A percentile compares a stretch with the other conserved stretches of the same genome.
Evolutionary conservation across 108 stramenopile genomes (phyloP).

Genomic region (Cyclotella choctawhatcheeana): DNA sequence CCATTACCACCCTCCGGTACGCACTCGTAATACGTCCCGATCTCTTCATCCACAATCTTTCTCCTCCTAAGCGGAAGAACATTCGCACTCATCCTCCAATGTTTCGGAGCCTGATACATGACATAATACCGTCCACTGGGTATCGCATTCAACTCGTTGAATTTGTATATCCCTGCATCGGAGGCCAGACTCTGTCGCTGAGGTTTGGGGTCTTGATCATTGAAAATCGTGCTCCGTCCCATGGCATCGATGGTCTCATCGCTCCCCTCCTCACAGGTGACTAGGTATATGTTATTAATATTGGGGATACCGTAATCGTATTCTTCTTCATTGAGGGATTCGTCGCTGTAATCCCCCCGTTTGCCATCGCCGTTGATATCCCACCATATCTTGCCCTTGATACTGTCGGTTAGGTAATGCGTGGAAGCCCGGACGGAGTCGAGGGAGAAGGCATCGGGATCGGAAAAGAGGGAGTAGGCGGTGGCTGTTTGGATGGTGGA

Average conservation of each 20-base stretch:
- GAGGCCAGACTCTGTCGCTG: not conserved
- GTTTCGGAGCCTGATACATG: constrained; percentile 19
- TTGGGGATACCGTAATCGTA: constrained; percentile 27
- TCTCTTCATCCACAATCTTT: not conserved
- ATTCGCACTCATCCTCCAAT: constrained; percentile 20
- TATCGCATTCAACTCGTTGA: constrained; percentile 1
- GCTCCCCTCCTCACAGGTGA: constrained; percentile 14
- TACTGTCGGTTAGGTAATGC: constrained; percentile 14
- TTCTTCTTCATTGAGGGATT: constrained; percentile 29
- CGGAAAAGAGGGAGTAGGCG: constrained; percentile 13
- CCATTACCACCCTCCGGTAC: constrained; percentile 35
- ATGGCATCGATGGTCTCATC: not conserved
- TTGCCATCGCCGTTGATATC: constrained; percentile 35
- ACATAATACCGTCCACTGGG: constrained; percentile 42
- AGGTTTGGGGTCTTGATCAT: not conserved
- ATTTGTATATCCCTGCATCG: constrained; percentile 14
- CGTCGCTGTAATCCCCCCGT: constrained; percentile 19
- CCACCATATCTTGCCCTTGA: constrained; percentile 23
- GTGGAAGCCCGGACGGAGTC: not conserved
- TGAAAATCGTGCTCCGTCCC: not conserved
- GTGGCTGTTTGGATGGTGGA: constrained; percentile 14
- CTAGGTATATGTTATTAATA: constrained; percentile 13
- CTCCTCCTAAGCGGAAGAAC: constrained; percentile 14
- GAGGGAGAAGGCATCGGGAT: constrained; percentile 5
- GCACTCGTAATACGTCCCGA: constrained; percentile 6